These are phyloP conservation scores for Komagataella pseudopastoris DNA, from an alignment of 805 yeast species.

Conservation along the genomic window DNA sequence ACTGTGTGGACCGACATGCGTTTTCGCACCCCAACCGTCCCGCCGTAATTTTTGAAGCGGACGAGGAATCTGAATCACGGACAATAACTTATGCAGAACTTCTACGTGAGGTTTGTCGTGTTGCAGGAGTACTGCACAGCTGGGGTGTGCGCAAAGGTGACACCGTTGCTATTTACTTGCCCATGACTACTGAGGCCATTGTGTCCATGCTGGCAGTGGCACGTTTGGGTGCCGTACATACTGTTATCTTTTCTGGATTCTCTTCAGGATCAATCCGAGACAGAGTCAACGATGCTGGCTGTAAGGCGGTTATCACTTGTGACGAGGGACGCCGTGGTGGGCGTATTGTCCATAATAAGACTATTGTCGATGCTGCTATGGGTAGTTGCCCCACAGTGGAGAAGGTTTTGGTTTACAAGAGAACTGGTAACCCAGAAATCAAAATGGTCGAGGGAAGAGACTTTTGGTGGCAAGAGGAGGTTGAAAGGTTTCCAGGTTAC, in stretches of 20 bases:
- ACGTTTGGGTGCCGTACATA: slow-evolving; percentile 91
- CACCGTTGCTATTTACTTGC: slow-evolving; percentile 90
- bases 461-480: slow-evolving; percentile 91
- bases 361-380: slow-evolving; percentile 91
- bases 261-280: slow-evolving; percentile 86
- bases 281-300: slow-evolving; percentile 79
- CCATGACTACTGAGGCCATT: slow-evolving; percentile 96
- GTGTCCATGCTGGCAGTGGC: slow-evolving; percentile 89
- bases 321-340: slow-evolving; percentile 97
- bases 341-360: slow-evolving; percentile 81
- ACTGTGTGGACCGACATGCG: slow-evolving; percentile 95
- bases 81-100: slow-evolving; percentile 77
- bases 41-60: slow-evolving; percentile 88
- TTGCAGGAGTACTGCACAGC: slow-evolving; percentile 70
- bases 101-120: slow-evolving; percentile 68
- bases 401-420: slow-evolving; percentile 75
- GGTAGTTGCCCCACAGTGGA: slow-evolving; percentile 59
- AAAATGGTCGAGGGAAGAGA: slow-evolving; percentile 75
- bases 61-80: slow-evolving; percentile 65
- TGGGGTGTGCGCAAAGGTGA: slow-evolving; percentile 93
- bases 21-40: slow-evolving; percentile 71
- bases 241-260: slow-evolving; percentile 95
- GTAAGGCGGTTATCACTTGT: slow-evolving; percentile 79
- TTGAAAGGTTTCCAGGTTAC: slow-evolving; percentile 69
- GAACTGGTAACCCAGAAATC: slow-evolving; percentile 69